A percentile compares a stretch with the other conserved stretches of the same genome.
Evolutionary conservation across 108 stramenopile species (phyloP).

Genomic region (Fragilaria radians): DNA sequence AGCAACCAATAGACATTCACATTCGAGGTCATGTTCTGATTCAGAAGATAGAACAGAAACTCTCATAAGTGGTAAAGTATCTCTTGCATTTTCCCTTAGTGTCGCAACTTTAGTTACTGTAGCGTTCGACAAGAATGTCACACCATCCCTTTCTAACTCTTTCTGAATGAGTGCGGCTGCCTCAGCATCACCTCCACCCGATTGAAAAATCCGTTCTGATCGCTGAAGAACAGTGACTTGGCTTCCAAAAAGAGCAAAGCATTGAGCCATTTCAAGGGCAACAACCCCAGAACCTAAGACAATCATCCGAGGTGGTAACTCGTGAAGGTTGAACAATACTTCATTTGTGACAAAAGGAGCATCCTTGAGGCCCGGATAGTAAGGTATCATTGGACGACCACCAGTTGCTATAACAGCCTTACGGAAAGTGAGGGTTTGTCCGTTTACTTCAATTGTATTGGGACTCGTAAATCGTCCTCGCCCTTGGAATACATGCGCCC

Average conservation of each 20-base stretch:
- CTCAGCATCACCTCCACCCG: constrained; percentile 70
- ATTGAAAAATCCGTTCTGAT: constrained; percentile 51
- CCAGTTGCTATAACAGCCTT: constrained; percentile 93
- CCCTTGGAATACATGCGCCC: constrained; percentile 72
- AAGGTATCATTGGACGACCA: constrained; percentile 67
- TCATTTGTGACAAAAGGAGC: constrained; percentile 90
- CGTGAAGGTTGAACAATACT: constrained; percentile 82
- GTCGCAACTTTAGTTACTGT: constrained; percentile 45
- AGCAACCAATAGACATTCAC: constrained; percentile 85
- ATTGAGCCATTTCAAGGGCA: constrained; percentile 96
- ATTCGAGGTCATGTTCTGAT: constrained; percentile 32
- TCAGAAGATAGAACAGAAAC: constrained; percentile 31
- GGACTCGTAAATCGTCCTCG: constrained; percentile 54
- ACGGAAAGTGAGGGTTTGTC: constrained; percentile 51
- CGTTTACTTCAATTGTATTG: constrained; percentile 65
- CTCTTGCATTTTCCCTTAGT: constrained; percentile 14
- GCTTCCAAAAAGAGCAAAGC: constrained; percentile 87
- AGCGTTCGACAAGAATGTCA: constrained; percentile 50
- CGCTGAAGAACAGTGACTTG: constrained; percentile 78
- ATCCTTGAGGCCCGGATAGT: constrained; percentile 60
- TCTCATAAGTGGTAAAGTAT: constrained; percentile 53
- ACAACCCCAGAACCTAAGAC: constrained; percentile 93
- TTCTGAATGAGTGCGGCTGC: constrained; percentile 53
- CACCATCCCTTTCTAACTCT: constrained; percentile 68
- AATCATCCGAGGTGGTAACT: constrained; percentile 83